Conservation (phyloP, 2,329 filamentous ascomycete species). For the Fusarium annulatum region DNA sequence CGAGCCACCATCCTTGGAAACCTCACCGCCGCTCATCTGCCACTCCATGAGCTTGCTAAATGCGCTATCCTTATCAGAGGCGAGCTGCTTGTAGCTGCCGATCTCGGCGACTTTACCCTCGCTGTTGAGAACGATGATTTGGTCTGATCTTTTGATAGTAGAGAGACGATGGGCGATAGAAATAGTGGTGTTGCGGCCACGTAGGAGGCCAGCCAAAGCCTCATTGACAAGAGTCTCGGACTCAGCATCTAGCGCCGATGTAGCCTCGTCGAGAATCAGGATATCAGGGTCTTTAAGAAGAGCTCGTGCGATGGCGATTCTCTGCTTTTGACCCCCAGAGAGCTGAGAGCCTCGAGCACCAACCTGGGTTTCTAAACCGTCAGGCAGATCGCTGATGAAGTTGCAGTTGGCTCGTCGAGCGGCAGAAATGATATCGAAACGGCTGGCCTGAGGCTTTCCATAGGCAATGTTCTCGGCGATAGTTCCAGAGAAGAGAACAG, state of each 20-base stretch:
- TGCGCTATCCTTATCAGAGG: slow-evolving; percentile 77
- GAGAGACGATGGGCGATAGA: slow-evolving; percentile 96
- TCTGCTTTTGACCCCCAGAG: slow-evolving; percentile 96
- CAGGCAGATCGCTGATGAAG: slow-evolving; percentile 96
- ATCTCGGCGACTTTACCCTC: slow-evolving; percentile 93
- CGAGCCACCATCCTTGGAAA: slow-evolving; percentile 54
- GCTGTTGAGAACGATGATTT: slow-evolving; percentile 88
- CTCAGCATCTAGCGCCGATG: slow-evolving; percentile 94
- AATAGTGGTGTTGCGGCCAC: slow-evolving; percentile 93
- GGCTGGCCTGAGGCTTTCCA: slow-evolving; percentile 81
- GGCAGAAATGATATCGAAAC: slow-evolving; percentile 84
- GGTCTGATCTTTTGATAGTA: slow-evolving; percentile 95
- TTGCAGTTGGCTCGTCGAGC: slow-evolving; percentile 94
- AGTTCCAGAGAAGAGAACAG: slow-evolving; percentile 87
- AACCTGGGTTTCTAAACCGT: slow-evolving; percentile 93
- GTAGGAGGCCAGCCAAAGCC: slow-evolving; percentile 82
- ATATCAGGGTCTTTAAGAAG: slow-evolving; percentile 97
- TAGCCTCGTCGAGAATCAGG: slow-evolving; percentile 94
- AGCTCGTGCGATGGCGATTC: slow-evolving; percentile 95
- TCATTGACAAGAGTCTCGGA: slow-evolving; percentile 97
- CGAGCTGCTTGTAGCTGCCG: slow-evolving; percentile 83
- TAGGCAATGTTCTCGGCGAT: slow-evolving; percentile 94
- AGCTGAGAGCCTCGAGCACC: slow-evolving; percentile 93
- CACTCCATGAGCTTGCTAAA: slow-evolving; percentile 98
- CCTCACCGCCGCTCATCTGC: slow-evolving; percentile 91